Evolutionary conservation across 2,329 filamentous ascomycete genomes (phyloP), one percentile per base, ranked within the genome.

Genomic region (Erysiphe pisi): DNA sequence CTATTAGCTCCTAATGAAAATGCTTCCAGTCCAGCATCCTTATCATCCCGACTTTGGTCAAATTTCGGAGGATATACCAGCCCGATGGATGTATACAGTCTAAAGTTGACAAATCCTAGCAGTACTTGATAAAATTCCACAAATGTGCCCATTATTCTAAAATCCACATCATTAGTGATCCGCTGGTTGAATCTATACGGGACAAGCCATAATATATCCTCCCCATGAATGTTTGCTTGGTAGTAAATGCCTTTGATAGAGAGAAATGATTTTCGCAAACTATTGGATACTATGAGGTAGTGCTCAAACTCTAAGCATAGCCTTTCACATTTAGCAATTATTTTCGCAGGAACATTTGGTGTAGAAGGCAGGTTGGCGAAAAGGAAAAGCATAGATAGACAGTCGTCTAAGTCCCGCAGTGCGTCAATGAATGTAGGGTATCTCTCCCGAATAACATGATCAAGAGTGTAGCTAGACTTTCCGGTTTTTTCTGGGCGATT

Each of bases 211-310:
- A 98, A 86, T 75, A 99, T 91, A 81, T 98, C 94, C 84, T 99
- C 94, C 74, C 95, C 95, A 83, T 97, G 93, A 78, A 99, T 96
- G 76, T 91, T 97, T 36, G 94, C 95, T 85, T 98, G 94, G 84
- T 98, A 99, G 86, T 99, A 99, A 81, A 99, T 98, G 78, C 95
- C 95, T 87, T 99, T 99, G 84, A 99, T 98, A 1, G 93, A 97
- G 79, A 99, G 85, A 85, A 99, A 99, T 0, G 94, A 97, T 85
- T 97, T 98, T 82, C 93, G 91, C 80, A 99, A 85, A 81, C 92
- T 93, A 84, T 97, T 89, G 63, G 94, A 96, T 71, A 90, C 88
- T 82, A 99, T 99, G 79, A 99, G 87, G 84, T 97, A 99, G 86
- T 98, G 95, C 84, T 98, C 92, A 84, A 99, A 99, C 85, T 99